Evolutionary conservation across 2,329 filamentous ascomycete genomes (phyloP), one percentile per base, ranked within the genome.

Genomic region (Geosmithia flava): DNA sequence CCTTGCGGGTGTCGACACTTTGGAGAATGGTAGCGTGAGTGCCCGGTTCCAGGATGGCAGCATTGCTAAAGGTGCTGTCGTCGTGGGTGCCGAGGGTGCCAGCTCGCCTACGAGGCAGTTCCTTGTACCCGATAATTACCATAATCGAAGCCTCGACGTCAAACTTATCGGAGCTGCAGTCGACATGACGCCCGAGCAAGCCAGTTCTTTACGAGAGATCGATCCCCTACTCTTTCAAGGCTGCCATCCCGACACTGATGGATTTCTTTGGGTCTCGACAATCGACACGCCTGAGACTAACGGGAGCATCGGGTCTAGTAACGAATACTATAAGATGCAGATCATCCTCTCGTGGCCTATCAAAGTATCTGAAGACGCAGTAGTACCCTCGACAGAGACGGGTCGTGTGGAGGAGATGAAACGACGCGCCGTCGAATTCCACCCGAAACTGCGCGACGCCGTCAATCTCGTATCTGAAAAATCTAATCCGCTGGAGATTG

Each of bases 151-250:
- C 37, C 55, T 72, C 2, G 64, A 67, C 1, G 59, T 67, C 13
- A 61, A 61, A 19, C 53, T 71, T 46, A 53, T 68, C 19, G 68
- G 68, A 5, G 61, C 62, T 2, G 59, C 62, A 4, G 54, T 66
- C 1, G 56, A 64, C 46, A 58, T 72, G 50, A 65, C 61, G 1
- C 58, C 64, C 20, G 58, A 64, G 52, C 53, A 66, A 62, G 59
- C 55, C 63, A 52, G 56, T 60, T 53, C 63, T 7, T 59, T 74
- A 7, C 62, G 67, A n/a, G 62, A 60, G 1, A 66, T 78, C 23
- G 74, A 79, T 50, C 74, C 74, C 0, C 65, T 72, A 41, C 68
- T 78, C 20, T 75, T 79, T 54, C 72, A 77, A 50, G 75, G 71
- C 2, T 64, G 68, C 11, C 71, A 80, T 54, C 73, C 75, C 0